Evolutionary conservation across 2,329 filamentous ascomycete species (phyloP), one percentile per base, ranked within the genome.

Genomic region (Cercospora citrullina): DNA sequence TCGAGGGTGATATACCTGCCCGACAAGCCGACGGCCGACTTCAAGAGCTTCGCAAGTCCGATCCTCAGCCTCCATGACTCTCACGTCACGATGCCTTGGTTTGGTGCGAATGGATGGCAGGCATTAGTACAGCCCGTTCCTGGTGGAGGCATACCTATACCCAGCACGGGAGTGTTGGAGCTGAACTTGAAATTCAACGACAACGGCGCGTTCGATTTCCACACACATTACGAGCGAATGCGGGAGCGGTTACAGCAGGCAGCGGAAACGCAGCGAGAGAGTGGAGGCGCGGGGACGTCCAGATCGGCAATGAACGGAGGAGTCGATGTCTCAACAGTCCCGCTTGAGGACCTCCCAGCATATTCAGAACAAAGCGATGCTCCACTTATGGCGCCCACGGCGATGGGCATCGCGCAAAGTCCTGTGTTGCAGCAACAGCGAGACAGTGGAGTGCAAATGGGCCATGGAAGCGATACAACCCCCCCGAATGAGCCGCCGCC

Each of bases 151-250:
- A 91, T 97, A 61, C 92, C 94, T 0, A 81, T 89, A 9, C 81
- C 90, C 5, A 84, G 90, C 23, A 86, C 92, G 69, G 86, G 90
- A 18, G 88, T 89, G 30, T 84, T 97, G 53, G 92, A 95, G 75
- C 80, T 96, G 72, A 93, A 91, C 78, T 86, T 97, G 75, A 93
- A 90, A 23, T 98, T 98, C 84, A 94, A 93, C 77, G 94, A 98
- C 70, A 94, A 94, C 53, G 94, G 94, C n/a, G 94, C 94, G 67
- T 95, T 91, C 78, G 93, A 97, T 73, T 98, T 96, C 77, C 90
- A 94, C 75, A 87, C 88, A 61, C 87, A 87, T 63, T 97, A 94
- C 76, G 92, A 96, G 75, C 86, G 91, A 65, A 89, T 97, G 71
- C 93, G 92, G 77, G 94, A 96, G 77, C 87, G 93, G 6, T 82